These are phyloP conservation scores for Lyophyllum shimeji DNA, from an alignment of 768 basidiomycete genomes.

Conservation along the genomic window DNA sequence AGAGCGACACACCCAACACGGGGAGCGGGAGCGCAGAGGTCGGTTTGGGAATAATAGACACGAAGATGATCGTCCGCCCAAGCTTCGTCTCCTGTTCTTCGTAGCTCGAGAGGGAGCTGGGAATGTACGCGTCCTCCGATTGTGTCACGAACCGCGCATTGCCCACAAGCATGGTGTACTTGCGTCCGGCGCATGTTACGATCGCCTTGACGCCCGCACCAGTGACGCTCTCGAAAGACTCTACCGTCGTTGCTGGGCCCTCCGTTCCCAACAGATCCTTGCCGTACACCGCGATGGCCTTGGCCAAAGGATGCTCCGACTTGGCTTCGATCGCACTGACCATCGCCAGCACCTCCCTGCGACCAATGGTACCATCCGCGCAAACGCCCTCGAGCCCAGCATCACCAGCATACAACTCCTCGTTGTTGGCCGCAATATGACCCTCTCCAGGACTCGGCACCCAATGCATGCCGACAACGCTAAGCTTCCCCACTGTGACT, in stretches of 20 bases:
- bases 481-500: slow-evolving; percentile 92
- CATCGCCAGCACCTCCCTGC: slow-evolving; percentile 71
- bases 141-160: slow-evolving; percentile 70
- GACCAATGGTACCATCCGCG: slow-evolving; percentile 61
- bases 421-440: slow-evolving; percentile 20
- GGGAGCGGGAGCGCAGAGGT: slow-evolving; percentile 51
- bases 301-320: slow-evolving; percentile 96
- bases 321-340: slow-evolving; percentile 84
- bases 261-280: slow-evolving; percentile 54
- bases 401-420: slow-evolving; percentile 45
- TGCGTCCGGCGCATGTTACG: slow-evolving; percentile 51
- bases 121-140: slow-evolving; percentile 51
- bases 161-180: slow-evolving; percentile 70
- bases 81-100: slow-evolving; percentile 65
- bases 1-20: slow-evolving; percentile 78
- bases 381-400: slow-evolving; percentile 44
- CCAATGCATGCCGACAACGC: slow-evolving; percentile 79
- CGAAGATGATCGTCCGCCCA: slow-evolving; percentile 87
- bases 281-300: slow-evolving; percentile 85
- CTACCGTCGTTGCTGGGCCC: slow-evolving; percentile 54
- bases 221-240: slow-evolving; percentile 83
- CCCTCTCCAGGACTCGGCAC: slow-evolving; percentile 34
- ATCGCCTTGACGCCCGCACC: slow-evolving; percentile 85
- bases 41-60: slow-evolving; percentile 53
- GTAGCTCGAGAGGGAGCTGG: slow-evolving; percentile 60